Percentiles rank a stretch among this genome's conserved stretches.
Evolutionary conservation across 148 eudicot genomes (phyloP).

Genomic region (Camellia japonica): DNA sequence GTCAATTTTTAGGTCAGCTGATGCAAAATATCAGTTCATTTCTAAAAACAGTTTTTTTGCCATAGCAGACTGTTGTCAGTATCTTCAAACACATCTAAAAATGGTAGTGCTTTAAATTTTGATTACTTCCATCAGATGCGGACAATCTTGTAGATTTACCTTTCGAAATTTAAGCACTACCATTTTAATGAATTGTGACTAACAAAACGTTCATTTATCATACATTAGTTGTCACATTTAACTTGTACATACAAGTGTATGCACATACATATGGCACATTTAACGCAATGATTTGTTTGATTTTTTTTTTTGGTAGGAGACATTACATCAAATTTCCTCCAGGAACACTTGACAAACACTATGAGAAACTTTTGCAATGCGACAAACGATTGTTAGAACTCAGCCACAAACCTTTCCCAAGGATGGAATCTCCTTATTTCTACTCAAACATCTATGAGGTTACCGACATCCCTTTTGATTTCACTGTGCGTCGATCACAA

Average conservation of each 20-base stretch:
- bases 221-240: neutral
- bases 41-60: too few relatives aligned
- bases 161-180: too few relatives aligned
- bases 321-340: constrained; percentile 32
- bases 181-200: neutral
- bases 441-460: constrained; percentile 1
- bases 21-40: too few relatives aligned
- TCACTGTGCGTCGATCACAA: neutral
- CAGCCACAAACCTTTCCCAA: constrained; percentile 28
- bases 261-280: neutral
- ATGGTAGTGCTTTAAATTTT: too few relatives aligned
- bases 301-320: constrained; percentile 15
- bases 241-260: neutral
- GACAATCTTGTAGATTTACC: too few relatives aligned
- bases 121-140: too few relatives aligned
- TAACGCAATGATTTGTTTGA: neutral
- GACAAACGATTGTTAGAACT: constrained; percentile 20
- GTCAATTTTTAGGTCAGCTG: too few relatives aligned
- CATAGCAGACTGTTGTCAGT: too few relatives aligned
- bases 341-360: constrained; percentile 31
- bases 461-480: neutral
- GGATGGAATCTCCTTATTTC: constrained; percentile 14
- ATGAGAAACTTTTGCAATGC: constrained; percentile 32
- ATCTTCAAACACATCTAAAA: too few relatives aligned
- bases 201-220: neutral